Conservation (phyloP, 306 rosid species). For the Malus orientalis region DNA sequence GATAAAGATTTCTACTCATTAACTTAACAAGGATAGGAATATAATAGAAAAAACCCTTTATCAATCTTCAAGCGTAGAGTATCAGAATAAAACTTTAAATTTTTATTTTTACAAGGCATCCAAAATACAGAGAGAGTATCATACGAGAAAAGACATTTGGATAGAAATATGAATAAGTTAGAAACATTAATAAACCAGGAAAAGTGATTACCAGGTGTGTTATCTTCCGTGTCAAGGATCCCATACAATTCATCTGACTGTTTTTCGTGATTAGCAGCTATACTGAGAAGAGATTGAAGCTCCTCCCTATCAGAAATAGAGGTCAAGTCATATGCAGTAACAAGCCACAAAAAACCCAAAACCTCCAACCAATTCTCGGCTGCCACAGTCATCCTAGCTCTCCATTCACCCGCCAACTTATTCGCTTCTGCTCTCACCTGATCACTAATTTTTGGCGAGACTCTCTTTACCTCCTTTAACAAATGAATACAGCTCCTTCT, state of each 20-base stretch:
- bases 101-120: background rate
- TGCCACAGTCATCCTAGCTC: constrained; percentile 15
- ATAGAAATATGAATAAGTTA: background rate
- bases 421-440: constrained; percentile 33
- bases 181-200: background rate
- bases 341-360: constrained; percentile 37
- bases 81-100: background rate
- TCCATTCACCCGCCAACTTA: constrained; percentile 39
- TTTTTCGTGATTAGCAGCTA: constrained; percentile 24
- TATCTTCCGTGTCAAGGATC: constrained; percentile 23
- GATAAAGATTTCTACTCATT: background rate
- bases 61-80: background rate
- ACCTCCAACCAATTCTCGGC: constrained; percentile 28
- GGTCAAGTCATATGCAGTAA: constrained; percentile 26
- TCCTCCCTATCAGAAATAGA: constrained; percentile 27
- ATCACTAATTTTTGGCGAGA: constrained; percentile 26
- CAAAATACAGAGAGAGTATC: background rate
- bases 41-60: background rate
- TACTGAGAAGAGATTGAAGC: constrained; percentile 18
- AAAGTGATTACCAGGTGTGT: constrained; percentile 25
- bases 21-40: background rate
- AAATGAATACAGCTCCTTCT: constrained; percentile 37
- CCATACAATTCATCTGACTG: constrained; percentile 8
- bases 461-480: constrained; percentile 26
- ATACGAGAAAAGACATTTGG: background rate